A percentile compares a stretch with the other conserved stretches of the same genome.
Evolutionary conservation across 768 basidiomycete genomes (phyloP).

Genomic region (Lactifluus hygrophoroides): DNA sequence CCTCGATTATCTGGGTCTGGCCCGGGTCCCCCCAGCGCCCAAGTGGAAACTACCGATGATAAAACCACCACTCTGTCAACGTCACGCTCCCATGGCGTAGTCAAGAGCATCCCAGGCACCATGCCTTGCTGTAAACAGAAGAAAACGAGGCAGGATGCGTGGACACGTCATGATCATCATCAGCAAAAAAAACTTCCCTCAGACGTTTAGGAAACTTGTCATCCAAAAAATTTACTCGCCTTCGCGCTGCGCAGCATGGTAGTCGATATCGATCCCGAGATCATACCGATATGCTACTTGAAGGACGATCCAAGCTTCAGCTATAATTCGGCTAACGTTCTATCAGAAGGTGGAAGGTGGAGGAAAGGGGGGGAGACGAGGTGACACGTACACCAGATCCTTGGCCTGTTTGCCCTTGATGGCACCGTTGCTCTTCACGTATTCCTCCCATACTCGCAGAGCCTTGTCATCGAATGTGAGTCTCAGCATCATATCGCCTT

Average conservation of each 20-base stretch:
- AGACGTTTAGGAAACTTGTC: neutral
- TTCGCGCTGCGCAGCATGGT: neutral
- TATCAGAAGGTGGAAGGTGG: neutral
- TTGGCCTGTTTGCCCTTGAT: neutral
- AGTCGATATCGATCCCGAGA: neutral
- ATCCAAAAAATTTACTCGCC: neutral
- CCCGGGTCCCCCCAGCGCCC: too few species aligned
- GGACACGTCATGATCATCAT: neutral
- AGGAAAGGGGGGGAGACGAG: too few species aligned
- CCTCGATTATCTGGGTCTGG: too few species aligned
- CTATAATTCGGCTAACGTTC: neutral
- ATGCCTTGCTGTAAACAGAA: neutral
- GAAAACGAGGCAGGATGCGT: too few species aligned
- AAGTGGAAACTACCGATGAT: too few species aligned
- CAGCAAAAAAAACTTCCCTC: too few species aligned
- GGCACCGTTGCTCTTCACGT: neutral
- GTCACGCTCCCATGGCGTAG: neutral
- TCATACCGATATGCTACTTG: neutral
- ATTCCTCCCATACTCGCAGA: slow-evolving; percentile 2
- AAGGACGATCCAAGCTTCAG: slow-evolving; percentile 1
- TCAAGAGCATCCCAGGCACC: slow-evolving; percentile 3
- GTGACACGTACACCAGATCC: neutral
- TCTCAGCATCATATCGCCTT: neutral
- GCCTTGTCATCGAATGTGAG: neutral
- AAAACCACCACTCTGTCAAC: too few species aligned